Base-by-base conservation (phyloP, 1,284 basidiomycete genomes). In the Schizopora paradoxa region DNA sequence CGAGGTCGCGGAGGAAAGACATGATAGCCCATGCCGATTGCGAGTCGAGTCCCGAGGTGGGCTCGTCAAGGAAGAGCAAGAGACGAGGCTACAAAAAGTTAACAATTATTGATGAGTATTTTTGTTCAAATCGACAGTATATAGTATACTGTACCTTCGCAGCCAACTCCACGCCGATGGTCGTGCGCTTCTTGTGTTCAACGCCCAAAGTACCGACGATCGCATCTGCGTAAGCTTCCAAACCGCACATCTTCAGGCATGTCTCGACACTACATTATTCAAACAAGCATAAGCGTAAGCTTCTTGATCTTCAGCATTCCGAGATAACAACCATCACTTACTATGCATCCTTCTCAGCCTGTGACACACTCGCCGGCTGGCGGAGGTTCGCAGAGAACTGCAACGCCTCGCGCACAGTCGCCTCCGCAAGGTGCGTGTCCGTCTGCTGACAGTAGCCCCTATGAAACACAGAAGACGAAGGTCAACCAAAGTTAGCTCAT, bases 21-120 rank as follows among this genome's bases (percentile, higher is more conserved):
- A 91, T 73, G 56, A 95, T 91, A 11, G 84, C 85, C 85, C 86
- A 93, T 0, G 92, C 90, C 40, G 82, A 86, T 60, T 93, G 90
- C 2, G 88, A 91, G 61, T 94, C 91, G 22, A 95, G 69, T 35
- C 92, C 91, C 8, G 86, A 89, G 0, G 86, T 90, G 1, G 82
- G 82, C 58, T 91, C 86, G 55, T 91, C 88, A 47, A 90, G 69
- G 73, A 92, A 92, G 19, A 93, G 72, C 0, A 93, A 69, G 2
- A 91, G 68, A 57, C 74, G 74, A 0, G 87, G 86, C 77, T n/a
- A n/a, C 79, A 73, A 25, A 22, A 16, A 41, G n/a, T 32, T n/a
- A 31, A 11, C 27, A 66, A 64, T 41, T 63, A 59, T 29, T 61
- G 68, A 19, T 67, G 56, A 18, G 16, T 35, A 19, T 41, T 42